Evolutionary conservation across 345 rosid species (phyloP).

Genomic region (Corchorus olitorius): DNA sequence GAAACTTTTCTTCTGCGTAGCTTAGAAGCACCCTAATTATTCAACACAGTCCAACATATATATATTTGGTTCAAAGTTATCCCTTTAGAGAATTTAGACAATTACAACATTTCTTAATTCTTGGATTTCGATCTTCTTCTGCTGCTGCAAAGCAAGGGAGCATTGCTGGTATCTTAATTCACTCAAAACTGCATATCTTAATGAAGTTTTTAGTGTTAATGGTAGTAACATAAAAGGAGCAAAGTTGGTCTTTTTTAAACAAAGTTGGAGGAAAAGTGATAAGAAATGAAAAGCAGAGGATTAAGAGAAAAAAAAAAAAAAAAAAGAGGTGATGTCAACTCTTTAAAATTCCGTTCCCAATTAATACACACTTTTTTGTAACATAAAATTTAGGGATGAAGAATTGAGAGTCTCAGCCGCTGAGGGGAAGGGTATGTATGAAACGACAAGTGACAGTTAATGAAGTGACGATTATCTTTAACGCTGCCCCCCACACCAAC

Average conservation of each 20-base stretch:
- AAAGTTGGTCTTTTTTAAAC: background rate
- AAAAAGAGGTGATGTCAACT: background rate
- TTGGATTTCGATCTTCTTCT: too few relatives aligned
- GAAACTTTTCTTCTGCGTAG: too few relatives aligned
- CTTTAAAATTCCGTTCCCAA: background rate
- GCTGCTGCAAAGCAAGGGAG: too few relatives aligned
- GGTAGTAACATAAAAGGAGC: background rate
- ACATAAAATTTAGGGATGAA: conserved; percentile 20
- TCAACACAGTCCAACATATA: background rate
- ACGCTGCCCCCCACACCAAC: background rate
- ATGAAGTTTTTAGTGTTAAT: too few relatives aligned
- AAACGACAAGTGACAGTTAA: conserved; percentile 21
- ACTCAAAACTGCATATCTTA: too few relatives aligned
- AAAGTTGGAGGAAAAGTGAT: background rate
- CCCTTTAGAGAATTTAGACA: too few relatives aligned
- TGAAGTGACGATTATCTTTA: conserved; percentile 19
- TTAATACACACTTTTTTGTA: background rate
- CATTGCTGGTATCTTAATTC: too few relatives aligned
- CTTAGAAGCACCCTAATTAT: background rate
- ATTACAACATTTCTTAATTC: too few relatives aligned
- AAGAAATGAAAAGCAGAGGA: background rate
- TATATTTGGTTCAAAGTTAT: too few relatives aligned
- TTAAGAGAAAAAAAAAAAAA: background rate
- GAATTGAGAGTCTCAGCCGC: too few relatives aligned
- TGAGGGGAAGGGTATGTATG: background rate